Percentiles rank a stretch among this genome's conserved stretches.
Evolutionary conservation across 1,139 yeast species (phyloP).

Genomic region (Pichia inconspicua): DNA sequence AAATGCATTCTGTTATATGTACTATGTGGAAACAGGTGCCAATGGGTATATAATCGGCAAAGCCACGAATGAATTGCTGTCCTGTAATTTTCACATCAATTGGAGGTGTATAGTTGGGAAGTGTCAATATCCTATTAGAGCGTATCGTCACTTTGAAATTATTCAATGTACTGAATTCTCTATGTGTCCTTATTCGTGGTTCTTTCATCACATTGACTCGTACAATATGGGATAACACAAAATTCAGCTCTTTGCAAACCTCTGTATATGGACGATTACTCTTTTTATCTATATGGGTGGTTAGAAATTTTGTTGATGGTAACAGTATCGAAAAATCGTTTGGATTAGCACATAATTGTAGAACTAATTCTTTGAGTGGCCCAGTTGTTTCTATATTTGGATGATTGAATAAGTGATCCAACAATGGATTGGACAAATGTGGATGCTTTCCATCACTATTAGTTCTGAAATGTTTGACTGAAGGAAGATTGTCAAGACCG

Average conservation of each 20-base stretch:
- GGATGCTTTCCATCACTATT: neutral
- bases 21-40: slow-evolving; percentile 45
- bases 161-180: slow-evolving; percentile 46
- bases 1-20: slow-evolving; percentile 43
- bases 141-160: slow-evolving; percentile 52
- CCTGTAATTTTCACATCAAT: slow-evolving; percentile 38
- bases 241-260: slow-evolving; percentile 58
- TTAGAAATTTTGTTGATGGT: slow-evolving; percentile 49
- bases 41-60: slow-evolving; percentile 33
- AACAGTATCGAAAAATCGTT: slow-evolving; percentile 49
- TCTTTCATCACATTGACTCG: slow-evolving; percentile 32
- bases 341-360: slow-evolving; percentile 35
- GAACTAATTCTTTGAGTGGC: slow-evolving; percentile 42
- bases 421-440: slow-evolving; percentile 51
- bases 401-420: slow-evolving; percentile 62
- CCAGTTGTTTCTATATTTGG: slow-evolving; percentile 43
- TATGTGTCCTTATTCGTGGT: slow-evolving; percentile 27
- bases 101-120: slow-evolving; percentile 49
- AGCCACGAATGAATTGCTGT: slow-evolving; percentile 25
- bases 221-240: slow-evolving; percentile 63
- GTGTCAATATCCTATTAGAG: slow-evolving; percentile 47
- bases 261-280: slow-evolving; percentile 43
- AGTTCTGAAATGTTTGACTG: neutral
- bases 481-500: neutral
- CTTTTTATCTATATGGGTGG: slow-evolving; percentile 45